Base-by-base conservation (phyloP, 495 filamentous ascomycete genomes). In the Cudoniella acicularis region DNA sequence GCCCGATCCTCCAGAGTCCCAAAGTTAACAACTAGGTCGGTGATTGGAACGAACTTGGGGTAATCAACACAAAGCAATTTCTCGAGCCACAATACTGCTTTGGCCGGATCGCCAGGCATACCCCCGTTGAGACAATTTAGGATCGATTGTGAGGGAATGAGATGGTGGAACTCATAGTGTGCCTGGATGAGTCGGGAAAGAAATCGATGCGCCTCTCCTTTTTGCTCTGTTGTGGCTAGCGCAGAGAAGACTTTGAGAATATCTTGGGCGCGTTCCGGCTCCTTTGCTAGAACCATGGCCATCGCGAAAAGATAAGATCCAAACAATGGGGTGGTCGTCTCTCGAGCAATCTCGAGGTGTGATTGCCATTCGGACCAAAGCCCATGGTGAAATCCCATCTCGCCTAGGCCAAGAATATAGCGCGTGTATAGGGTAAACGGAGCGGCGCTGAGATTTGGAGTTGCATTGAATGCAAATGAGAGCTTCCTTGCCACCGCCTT, bases 331-430 rank as follows among this genome's bases (percentile, higher is more conserved):
- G 16, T 3, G 25, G 16, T 52, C n/a, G 41, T 21, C 10, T 2
- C 1, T 9, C 9, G 4, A 1, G 4, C 18, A 6, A 8, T n/a
- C 27, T 59, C 22, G 18, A 46, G 21, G 4, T 10, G 9, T 9
- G 30, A 24, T 10, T 26, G 17, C 48, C 49, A 60, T 26, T 57
- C 57, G 1, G 36, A 10, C 61, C 51, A 52, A 18, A 64, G n/a
- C 13, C 46, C 61, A 8, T 56, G 21, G 6, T 10, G 40, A 3
- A 20, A 18, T 24, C 40, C 46, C 17, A 59, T 26, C n/a, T 64
- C 25, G 30, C 57, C 62, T 9, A 64, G 27, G 0, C 20, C 20
- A 4, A 56, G 11, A 23, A 64, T 16, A 41, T 64, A 64, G 3
- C 9, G 13, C 22, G 1, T 6, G 10, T 13, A 2, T 16, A 17